Conservation (phyloP, 352 stramenopile species). For the Pythium biforme region DNA sequence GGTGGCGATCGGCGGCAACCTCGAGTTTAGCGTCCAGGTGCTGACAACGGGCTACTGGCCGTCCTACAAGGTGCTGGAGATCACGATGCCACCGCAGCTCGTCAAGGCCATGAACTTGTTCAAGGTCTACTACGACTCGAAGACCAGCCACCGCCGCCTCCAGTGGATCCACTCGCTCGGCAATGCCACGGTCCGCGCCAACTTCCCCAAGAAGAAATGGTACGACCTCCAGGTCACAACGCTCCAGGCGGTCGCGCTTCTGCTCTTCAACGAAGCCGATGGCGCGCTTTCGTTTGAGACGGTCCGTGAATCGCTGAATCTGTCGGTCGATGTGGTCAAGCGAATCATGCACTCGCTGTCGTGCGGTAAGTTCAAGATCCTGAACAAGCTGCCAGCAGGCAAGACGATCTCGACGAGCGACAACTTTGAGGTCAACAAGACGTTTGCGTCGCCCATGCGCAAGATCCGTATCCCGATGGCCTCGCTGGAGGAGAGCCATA, state of each 20-base stretch:
- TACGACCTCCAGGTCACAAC: constrained; percentile 99
- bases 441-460: constrained; percentile 95
- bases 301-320: constrained; percentile 91
- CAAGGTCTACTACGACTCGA: constrained; percentile 94
- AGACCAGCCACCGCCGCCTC: constrained; percentile 93
- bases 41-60: constrained; percentile 99
- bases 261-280: constrained; percentile 93
- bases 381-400: constrained; percentile 91
- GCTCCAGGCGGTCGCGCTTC: constrained; percentile 95
- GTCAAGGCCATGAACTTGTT: constrained; percentile 96
- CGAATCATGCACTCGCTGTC: constrained; percentile 98
- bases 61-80: constrained; percentile 96
- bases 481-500: constrained; percentile 97
- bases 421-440: constrained; percentile 93
- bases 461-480: constrained; percentile 99
- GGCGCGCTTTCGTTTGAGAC: constrained; percentile 88
- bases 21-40: constrained; percentile 97
- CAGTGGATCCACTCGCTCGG: constrained; percentile 97
- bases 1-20: constrained; percentile 35
- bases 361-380: constrained; percentile 98
- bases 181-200: constrained; percentile 91
- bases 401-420: constrained; percentile 96
- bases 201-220: constrained; percentile 87
- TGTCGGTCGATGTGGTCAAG: constrained; percentile 96
- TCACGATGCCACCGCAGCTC: constrained; percentile 93